phyloP scores from a whole-genome alignment of 192 early-diverging fungal genomes.

The Coemansia umbellata region DNA sequence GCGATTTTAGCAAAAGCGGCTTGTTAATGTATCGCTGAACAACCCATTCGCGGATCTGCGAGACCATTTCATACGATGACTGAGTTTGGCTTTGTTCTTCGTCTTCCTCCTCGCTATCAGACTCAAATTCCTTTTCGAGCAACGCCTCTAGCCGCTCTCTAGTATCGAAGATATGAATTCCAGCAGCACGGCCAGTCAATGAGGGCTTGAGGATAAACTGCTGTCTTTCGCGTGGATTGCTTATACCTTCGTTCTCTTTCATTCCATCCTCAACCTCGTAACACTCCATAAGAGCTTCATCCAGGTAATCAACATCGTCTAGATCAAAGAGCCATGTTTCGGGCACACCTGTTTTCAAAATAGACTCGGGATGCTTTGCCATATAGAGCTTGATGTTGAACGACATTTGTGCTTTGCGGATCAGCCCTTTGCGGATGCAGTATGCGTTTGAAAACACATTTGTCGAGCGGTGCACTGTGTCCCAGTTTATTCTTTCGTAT shows the following conservation, averaged over 20 bases:
- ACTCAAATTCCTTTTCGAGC: conserved; percentile 41
- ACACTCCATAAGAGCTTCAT: conserved; percentile 65
- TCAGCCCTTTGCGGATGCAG: conserved; percentile 65
- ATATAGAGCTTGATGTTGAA: conserved; percentile 58
- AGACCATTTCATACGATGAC: conserved; percentile 23
- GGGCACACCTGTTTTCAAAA: conserved; percentile 53
- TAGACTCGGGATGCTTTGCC: conserved; percentile 55
- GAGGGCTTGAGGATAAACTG: conserved; percentile 66
- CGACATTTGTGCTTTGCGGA: conserved; percentile 64
- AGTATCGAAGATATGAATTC: conserved; percentile 62
- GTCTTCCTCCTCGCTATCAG: conserved; percentile 43
- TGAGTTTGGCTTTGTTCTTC: conserved; percentile 4
- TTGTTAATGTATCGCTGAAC: conserved; percentile 62
- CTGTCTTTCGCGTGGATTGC: conserved; percentile 17
- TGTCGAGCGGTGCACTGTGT: conserved; percentile 29
- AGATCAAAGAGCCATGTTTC: conserved; percentile 65
- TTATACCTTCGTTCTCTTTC: conserved; percentile 41
- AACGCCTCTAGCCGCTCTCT: conserved; percentile 48
- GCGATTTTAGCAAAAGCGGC: conserved; percentile 48
- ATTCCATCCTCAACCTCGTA: conserved; percentile 61
- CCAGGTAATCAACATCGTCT: conserved; percentile 61
- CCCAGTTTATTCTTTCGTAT: conserved; percentile 64
- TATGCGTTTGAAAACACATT: conserved; percentile 53
- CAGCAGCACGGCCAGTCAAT: conserved; percentile 60
- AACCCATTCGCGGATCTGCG: conserved; percentile 67